phyloP scores from a whole-genome alignment of 2,329 filamentous ascomycete genomes.

The Didymella lethalis region DNA sequence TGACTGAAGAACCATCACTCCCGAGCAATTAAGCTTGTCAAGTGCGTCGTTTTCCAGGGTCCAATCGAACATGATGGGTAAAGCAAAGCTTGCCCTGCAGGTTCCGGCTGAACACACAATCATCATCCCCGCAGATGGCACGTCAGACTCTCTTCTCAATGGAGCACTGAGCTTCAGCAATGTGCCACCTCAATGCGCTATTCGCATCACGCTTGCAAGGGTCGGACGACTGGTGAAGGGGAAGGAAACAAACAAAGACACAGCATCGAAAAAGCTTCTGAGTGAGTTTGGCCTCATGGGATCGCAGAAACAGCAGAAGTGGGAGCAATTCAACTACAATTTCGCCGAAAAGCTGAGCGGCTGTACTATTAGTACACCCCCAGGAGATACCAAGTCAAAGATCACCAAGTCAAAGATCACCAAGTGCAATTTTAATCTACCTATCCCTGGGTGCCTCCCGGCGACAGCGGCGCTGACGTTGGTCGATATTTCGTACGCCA shows the following conservation, averaged over 20 bases:
- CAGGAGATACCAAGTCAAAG: not conserved
- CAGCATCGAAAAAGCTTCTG: conserved; percentile 4
- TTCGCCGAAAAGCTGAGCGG: conserved; percentile 13
- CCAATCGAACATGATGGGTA: conserved; percentile 9
- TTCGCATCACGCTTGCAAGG: conserved; percentile 16
- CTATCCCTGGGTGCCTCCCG: conserved; percentile 10
- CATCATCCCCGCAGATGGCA: not conserved
- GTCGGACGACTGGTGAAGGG: conserved; percentile 4
- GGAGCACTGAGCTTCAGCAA: conserved; percentile 13
- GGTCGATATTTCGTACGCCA: conserved; percentile 9
- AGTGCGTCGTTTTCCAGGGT: not conserved
- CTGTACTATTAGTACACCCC: not conserved
- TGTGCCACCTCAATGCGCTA: conserved; percentile 6
- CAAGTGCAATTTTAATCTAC: conserved; percentile 11
- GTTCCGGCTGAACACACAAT: conserved; percentile 13
- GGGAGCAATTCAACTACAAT: conserved; percentile 6
- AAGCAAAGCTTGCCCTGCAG: conserved; percentile 8
- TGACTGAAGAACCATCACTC: not conserved
- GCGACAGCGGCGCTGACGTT: conserved; percentile 13
- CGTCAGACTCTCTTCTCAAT: not conserved
- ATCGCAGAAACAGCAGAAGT: conserved; percentile 12
- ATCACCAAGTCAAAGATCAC: conserved; percentile 9
- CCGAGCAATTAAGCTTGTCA: not conserved
- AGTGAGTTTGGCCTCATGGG: conserved; percentile 16
- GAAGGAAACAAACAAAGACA: not conserved